Conservation (phyloP, 257 asterid genomes). For the Nicotiana sylvestris region DNA sequence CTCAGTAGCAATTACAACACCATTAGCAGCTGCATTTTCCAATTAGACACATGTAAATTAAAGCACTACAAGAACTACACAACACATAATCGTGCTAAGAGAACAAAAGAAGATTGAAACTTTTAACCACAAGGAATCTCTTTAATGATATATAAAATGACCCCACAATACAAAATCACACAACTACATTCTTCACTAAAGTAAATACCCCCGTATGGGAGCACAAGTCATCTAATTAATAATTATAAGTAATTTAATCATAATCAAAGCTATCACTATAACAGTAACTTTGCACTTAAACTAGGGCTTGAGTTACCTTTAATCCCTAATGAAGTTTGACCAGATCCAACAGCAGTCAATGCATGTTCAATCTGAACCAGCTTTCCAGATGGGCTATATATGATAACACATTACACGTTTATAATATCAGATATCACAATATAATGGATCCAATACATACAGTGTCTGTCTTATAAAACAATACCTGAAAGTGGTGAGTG, state of each 20-base stretch:
- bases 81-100: not conserved
- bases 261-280: not conserved
- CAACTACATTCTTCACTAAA: not conserved
- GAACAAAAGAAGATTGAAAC: not conserved
- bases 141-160: not conserved
- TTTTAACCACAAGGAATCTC: not conserved
- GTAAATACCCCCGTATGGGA: not conserved
- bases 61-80: not conserved
- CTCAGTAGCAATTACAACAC: slow-evolving; percentile 98
- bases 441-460: not conserved
- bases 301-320: slow-evolving; percentile 50
- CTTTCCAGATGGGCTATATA: slow-evolving; percentile 90
- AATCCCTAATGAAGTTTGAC: slow-evolving; percentile 96
- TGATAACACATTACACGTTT: no score
- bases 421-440: not conserved
- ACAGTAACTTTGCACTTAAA: not conserved
- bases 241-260: no score
- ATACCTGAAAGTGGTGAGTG: slow-evolving; percentile 98
- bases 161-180: not conserved
- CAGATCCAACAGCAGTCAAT: slow-evolving; percentile 97
- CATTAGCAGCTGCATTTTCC: slow-evolving; percentile 84
- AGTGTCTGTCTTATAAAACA: not conserved
- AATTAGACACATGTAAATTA: not conserved
- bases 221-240: not conserved
- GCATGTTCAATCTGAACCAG: slow-evolving; percentile 99